Conservation (phyloP, 192 early-diverging fungal species). For the Funneliformis mosseae region DNA sequence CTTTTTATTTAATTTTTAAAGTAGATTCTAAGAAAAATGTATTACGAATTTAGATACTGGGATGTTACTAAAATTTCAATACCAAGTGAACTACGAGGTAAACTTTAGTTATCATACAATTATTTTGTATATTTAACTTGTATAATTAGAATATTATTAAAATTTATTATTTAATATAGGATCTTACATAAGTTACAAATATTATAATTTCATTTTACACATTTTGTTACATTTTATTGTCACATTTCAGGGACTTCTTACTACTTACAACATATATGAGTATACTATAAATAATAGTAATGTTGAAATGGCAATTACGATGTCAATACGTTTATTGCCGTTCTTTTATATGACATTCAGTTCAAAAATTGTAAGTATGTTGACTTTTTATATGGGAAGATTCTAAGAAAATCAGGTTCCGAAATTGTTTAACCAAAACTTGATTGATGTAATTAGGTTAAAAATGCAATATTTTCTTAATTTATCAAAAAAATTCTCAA, state of each 20-base stretch:
- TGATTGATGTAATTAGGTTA: no score
- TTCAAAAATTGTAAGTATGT: not conserved
- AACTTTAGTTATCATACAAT: not conserved
- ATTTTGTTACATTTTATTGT: not conserved
- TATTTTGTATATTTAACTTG: not conserved
- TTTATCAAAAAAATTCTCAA: no score
- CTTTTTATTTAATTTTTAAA: no score
- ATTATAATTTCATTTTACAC: not conserved
- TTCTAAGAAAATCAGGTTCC: no score
- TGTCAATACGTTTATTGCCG: not conserved
- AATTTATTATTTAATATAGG: not conserved
- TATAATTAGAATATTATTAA: not conserved
- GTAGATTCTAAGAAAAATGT: not conserved
- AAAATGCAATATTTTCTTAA: no score
- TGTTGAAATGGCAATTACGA: no score
- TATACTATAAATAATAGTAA: not conserved
- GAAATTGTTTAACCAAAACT: no score
- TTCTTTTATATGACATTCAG: not conserved
- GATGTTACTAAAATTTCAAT: not conserved
- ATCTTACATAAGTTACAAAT: not conserved
- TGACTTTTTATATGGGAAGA: not conserved
- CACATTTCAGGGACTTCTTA: not conserved
- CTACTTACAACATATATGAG: no score
- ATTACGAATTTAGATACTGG: not conserved
- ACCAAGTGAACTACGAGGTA: not conserved